Evolutionary conservation across 345 rosid species (phyloP).

Genomic region (Xanthoceras sorbifolium): DNA sequence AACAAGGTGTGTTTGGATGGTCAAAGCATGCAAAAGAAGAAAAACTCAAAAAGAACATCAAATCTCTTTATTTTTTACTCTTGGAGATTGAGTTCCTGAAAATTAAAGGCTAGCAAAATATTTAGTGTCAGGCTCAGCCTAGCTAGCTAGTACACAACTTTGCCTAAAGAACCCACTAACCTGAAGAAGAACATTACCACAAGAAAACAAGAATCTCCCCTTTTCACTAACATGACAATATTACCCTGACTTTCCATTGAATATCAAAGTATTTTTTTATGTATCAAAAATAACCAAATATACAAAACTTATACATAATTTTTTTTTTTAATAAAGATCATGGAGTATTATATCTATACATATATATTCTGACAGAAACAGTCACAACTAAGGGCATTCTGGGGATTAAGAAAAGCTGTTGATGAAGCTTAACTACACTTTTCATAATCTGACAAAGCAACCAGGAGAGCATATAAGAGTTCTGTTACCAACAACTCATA

Average conservation of each 20-base stretch:
- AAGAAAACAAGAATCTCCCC: slow-evolving; percentile 38
- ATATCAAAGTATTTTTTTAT: neutral
- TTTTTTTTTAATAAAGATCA: neutral
- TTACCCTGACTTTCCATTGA: slow-evolving; percentile 28
- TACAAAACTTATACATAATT: neutral
- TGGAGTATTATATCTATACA: neutral
- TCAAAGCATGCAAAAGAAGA: too few species aligned
- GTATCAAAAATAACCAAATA: neutral
- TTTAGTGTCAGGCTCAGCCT: slow-evolving; percentile 30
- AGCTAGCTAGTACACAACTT: slow-evolving; percentile 29
- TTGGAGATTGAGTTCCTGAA: slow-evolving; percentile 12
- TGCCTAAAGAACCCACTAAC: slow-evolving; percentile 40
- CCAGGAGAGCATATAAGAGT: slow-evolving; percentile 20
- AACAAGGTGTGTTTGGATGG: too few species aligned
- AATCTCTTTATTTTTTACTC: slow-evolving; percentile 3
- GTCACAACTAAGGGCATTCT: slow-evolving; percentile 31
- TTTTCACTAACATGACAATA: slow-evolving; percentile 35
- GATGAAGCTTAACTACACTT: slow-evolving; percentile 34
- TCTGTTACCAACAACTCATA: slow-evolving; percentile 16
- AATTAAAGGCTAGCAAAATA: slow-evolving; percentile 31
- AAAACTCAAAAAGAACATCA: too few species aligned
- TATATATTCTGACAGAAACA: neutral
- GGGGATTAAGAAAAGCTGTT: slow-evolving; percentile 28
- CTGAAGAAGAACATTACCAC: slow-evolving; percentile 32
- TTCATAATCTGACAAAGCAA: slow-evolving; percentile 33